These are phyloP conservation scores for Phytophthora macrochlamydospora DNA, from an alignment of 352 stramenopile species.

Conservation along the genomic window DNA sequence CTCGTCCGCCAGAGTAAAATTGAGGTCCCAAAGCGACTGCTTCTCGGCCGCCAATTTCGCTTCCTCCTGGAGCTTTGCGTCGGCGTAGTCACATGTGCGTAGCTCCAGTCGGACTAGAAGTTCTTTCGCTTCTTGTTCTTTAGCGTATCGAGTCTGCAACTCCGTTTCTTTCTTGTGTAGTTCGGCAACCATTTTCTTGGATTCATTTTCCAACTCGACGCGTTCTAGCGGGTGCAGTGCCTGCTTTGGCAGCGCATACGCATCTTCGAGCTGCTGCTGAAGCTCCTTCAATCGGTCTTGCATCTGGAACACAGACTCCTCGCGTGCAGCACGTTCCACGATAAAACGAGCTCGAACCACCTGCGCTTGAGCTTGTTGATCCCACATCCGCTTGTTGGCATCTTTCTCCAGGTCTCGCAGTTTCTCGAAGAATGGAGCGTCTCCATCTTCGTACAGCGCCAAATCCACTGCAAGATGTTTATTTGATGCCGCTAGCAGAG, in stretches of 20 bases:
- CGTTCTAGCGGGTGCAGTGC: slow-evolving; percentile 60
- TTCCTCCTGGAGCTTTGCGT: slow-evolving; percentile 61
- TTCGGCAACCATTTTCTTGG: slow-evolving; percentile 17
- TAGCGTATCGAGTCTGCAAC: slow-evolving; percentile 28
- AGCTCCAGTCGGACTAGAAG: slow-evolving; percentile 55
- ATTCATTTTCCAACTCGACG: slow-evolving; percentile 42
- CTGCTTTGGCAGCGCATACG: slow-evolving; percentile 48
- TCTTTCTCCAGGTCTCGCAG: slow-evolving; percentile 52
- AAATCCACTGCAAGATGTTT: slow-evolving; percentile 54
- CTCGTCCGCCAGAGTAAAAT: slow-evolving; percentile 46
- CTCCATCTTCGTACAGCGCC: slow-evolving; percentile 44
- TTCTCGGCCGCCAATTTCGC: slow-evolving; percentile 60
- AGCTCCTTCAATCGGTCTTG: slow-evolving; percentile 53
- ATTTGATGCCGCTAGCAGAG: slow-evolving; percentile 26
- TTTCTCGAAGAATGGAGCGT: slow-evolving; percentile 53
- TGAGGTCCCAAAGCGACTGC: slow-evolving; percentile 65
- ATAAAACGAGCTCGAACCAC: slow-evolving; percentile 63
- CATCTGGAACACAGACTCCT: slow-evolving; percentile 66
- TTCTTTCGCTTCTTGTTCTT: slow-evolving; percentile 46
- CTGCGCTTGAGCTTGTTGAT: slow-evolving; percentile 57
- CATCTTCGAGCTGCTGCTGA: slow-evolving; percentile 44
- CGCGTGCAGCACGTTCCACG: slow-evolving; percentile 58
- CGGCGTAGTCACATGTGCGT: slow-evolving; percentile 47
- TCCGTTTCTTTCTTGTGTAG: slow-evolving; percentile 32
- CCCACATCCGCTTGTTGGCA: slow-evolving; percentile 53